A percentile compares a stretch with the other conserved stretches of the same genome.
These are phyloP conservation scores for Ceratobasidium sp. DNA, from an alignment of 1,284 basidiomycete species.

Conservation along the genomic window DNA sequence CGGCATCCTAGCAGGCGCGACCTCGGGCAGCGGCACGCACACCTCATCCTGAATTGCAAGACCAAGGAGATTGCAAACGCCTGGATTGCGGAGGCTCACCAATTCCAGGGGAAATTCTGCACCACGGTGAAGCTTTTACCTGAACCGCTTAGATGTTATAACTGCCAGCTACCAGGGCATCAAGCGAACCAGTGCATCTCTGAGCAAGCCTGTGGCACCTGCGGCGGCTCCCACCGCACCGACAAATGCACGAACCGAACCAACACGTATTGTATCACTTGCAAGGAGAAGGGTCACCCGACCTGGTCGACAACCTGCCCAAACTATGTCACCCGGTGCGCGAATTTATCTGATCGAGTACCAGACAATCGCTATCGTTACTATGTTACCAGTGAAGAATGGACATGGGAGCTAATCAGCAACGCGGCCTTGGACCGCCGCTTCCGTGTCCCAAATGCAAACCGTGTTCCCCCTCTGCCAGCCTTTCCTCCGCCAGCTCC, in stretches of 20 bases:
- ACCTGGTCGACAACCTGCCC: slow-evolving; percentile 13
- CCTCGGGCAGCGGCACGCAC: not conserved
- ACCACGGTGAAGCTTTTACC: not conserved
- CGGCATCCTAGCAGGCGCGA: not conserved
- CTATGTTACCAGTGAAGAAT: slow-evolving; percentile 6
- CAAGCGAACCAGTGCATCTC: not conserved
- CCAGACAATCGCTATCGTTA: slow-evolving; percentile 8
- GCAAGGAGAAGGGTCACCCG: not conserved
- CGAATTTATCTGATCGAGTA: not conserved
- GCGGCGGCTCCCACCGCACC: not conserved
- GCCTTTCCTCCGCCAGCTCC: too few species aligned
- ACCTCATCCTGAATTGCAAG: slow-evolving; percentile 19
- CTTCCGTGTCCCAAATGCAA: not conserved
- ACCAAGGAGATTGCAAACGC: slow-evolving; percentile 1
- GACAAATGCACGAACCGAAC: not conserved
- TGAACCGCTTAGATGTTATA: slow-evolving; percentile 8
- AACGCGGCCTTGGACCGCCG: not conserved
- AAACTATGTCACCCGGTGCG: not conserved
- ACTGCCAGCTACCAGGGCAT: slow-evolving; percentile 17
- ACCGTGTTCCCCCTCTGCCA: too few species aligned
- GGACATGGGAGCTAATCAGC: not conserved
- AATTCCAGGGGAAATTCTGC: not conserved
- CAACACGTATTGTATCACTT: slow-evolving; percentile 10
- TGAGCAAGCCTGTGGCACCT: slow-evolving; percentile 1
- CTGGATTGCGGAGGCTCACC: not conserved